phyloP scores from a whole-genome alignment of 306 rosid species.

The Fagus sylvatica region DNA sequence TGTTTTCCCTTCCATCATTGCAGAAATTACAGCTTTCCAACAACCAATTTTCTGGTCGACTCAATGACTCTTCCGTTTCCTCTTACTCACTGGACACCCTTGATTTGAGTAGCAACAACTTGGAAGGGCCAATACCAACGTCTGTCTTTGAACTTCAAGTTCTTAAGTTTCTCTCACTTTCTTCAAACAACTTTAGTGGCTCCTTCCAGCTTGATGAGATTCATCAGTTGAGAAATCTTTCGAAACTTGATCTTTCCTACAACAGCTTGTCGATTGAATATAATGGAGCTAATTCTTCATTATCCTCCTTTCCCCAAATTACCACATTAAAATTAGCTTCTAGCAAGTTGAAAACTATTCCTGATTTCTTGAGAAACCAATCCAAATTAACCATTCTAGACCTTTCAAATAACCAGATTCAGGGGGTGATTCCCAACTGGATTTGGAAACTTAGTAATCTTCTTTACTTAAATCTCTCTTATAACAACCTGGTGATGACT shows the following conservation, averaged over 20 bases:
- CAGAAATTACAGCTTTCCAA: background rate
- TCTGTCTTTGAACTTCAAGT: conserved; percentile 9
- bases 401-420: conserved; percentile 38
- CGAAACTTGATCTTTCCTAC: conserved; percentile 22
- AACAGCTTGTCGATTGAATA: background rate
- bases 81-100: background rate
- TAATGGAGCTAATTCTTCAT: background rate
- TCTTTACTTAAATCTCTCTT: background rate
- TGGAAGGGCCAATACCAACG: conserved; percentile 10
- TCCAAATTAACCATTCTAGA: background rate
- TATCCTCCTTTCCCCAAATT: background rate
- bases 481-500: background rate
- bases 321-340: conserved; percentile 23
- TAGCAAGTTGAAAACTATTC: background rate
- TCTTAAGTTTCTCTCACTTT: background rate
- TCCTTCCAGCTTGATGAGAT: background rate
- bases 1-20: background rate
- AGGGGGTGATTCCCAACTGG: conserved; percentile 32
- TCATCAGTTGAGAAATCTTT: conserved; percentile 11
- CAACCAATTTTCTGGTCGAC: conserved; percentile 10
- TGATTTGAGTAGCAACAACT: conserved; percentile 19
- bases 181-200: conserved; percentile 29
- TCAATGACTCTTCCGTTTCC: background rate
- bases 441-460: conserved; percentile 18
- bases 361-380: conserved; percentile 24